Evolutionary conservation across 768 basidiomycete species (phyloP).

Genomic region (Porpolomopsis calyptriformis): DNA sequence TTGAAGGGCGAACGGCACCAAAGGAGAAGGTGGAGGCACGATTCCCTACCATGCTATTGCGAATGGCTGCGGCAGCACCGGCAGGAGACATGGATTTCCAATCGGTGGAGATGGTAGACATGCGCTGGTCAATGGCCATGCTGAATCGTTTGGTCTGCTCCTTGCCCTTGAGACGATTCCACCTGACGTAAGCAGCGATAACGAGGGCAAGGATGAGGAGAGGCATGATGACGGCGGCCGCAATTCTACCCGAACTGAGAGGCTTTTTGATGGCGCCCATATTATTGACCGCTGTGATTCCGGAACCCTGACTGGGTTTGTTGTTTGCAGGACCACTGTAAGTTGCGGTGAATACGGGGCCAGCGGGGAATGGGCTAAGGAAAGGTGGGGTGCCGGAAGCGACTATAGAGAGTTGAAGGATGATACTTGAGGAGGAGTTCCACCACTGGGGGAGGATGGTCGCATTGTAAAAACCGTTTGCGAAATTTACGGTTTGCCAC

Average conservation of each 20-base stretch:
- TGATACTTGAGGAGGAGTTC: constrained; percentile 40
- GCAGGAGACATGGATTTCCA: constrained; percentile 65
- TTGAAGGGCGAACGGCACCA: constrained; percentile 41
- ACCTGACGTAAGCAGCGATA: constrained; percentile 40
- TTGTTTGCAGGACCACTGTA: constrained; percentile 35
- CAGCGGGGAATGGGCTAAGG: constrained; percentile 44
- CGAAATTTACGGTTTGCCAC: constrained; percentile 44
- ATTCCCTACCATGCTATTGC: constrained; percentile 47
- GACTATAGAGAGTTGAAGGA: constrained; percentile 54
- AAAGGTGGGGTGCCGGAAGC: constrained; percentile 38
- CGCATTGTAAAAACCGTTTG: constrained; percentile 38
- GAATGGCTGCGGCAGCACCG: constrained; percentile 66
- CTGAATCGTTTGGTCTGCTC: constrained; percentile 51
- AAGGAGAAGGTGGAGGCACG: constrained; percentile 45
- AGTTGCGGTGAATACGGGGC: constrained; percentile 60
- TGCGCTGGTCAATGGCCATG: constrained; percentile 65
- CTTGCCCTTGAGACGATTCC: constrained; percentile 37
- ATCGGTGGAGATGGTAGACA: constrained; percentile 70
- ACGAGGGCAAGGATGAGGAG: constrained; percentile 46
- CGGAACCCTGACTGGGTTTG: constrained; percentile 25
- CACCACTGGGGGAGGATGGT: constrained; percentile 59
- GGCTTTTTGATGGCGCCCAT: constrained; percentile 24
- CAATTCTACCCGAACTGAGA: constrained; percentile 46
- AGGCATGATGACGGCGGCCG: constrained; percentile 59
- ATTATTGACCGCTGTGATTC: constrained; percentile 32